phyloP scores from a whole-genome alignment of 192 early-diverging fungal species.

The Dissophora globulifera region DNA sequence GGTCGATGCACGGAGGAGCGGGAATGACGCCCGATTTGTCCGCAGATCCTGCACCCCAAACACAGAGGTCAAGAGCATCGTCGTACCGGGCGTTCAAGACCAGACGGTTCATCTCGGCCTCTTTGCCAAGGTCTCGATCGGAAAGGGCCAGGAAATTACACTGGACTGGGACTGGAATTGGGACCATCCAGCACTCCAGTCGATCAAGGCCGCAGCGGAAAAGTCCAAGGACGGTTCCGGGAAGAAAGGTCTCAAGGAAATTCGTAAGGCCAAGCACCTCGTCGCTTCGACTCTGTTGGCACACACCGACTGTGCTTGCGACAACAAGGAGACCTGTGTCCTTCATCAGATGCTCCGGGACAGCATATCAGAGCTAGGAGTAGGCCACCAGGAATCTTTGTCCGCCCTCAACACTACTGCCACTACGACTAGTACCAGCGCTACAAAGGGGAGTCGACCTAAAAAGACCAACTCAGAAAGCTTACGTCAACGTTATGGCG shows the following conservation, averaged over 20 bases:
- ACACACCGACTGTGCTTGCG: slow-evolving; percentile 61
- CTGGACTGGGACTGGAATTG: slow-evolving; percentile 77
- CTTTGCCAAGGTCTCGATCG: slow-evolving; percentile 67
- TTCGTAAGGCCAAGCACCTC: slow-evolving; percentile 39
- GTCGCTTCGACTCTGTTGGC: slow-evolving; percentile 50
- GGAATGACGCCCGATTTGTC: slow-evolving; percentile 75
- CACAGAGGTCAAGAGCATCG: slow-evolving; percentile 69
- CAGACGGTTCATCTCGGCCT: slow-evolving; percentile 71
- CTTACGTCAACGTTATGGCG: slow-evolving; percentile 32
- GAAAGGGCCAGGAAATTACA: slow-evolving; percentile 74
- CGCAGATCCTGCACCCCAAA: slow-evolving; percentile 77
- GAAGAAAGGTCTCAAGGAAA: slow-evolving; percentile 35
- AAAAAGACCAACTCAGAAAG: slow-evolving; percentile 25
- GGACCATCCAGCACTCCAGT: slow-evolving; percentile 55
- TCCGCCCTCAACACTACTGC: no score
- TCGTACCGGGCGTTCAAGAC: slow-evolving; percentile 59
- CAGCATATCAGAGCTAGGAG: slow-evolving; percentile 22
- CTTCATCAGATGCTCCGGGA: slow-evolving; percentile 56
- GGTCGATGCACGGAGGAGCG: slow-evolving; percentile 75
- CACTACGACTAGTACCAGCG: no score
- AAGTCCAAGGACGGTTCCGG: slow-evolving; percentile 27
- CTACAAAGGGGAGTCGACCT: slow-evolving; percentile 15
- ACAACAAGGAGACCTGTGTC: slow-evolving; percentile 52
- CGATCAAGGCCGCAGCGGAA: slow-evolving; percentile 29
- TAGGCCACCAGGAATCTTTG: slow-evolving; percentile 29